These are phyloP conservation scores for Aspergillus udagawae DNA, from an alignment of 2,329 filamentous ascomycete genomes.

Conservation along the genomic window DNA sequence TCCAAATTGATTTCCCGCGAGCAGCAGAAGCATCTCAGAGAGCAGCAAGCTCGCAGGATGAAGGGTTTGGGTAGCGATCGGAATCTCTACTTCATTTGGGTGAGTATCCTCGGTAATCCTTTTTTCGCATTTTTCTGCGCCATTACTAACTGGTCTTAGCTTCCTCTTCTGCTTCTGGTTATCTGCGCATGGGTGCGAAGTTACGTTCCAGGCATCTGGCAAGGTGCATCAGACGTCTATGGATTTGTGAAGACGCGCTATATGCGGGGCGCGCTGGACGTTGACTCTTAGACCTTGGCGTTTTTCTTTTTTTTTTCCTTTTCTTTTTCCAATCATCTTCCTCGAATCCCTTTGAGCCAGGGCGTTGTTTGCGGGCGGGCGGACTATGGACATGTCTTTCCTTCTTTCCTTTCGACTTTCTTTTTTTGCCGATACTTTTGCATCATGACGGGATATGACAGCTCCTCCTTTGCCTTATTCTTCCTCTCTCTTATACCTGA, in stretches of 20 bases:
- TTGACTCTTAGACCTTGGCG: constrained; percentile 21
- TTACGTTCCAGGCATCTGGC: constrained; percentile 40
- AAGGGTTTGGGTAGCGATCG: constrained; percentile 48
- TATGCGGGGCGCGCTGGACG: constrained; percentile 31
- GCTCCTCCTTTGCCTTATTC: constrained; percentile 12
- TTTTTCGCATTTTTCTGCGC: not conserved
- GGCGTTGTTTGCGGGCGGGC: constrained; percentile 18
- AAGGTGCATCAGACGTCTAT: constrained; percentile 34
- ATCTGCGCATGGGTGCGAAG: constrained; percentile 44
- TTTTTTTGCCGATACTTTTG: constrained; percentile 10
- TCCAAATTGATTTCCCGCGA: constrained; percentile 41
- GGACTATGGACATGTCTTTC: constrained; percentile 14
- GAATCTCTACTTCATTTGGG: constrained; percentile 54
- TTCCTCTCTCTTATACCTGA: not conserved
- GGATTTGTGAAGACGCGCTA: constrained; percentile 36
- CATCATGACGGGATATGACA: constrained; percentile 34
- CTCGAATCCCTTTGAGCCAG: constrained; percentile 21
- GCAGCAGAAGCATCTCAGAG: constrained; percentile 45
- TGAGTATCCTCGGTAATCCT: constrained; percentile 28
- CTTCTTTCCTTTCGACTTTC: constrained; percentile 7
- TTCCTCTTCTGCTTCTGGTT: constrained; percentile 46
- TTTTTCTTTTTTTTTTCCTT: constrained; percentile 13
- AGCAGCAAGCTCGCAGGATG: constrained; percentile 45
- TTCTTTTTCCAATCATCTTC: constrained; percentile 3
- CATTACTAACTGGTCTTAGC: constrained; percentile 29